phyloP scores from a whole-genome alignment of 2,329 filamentous ascomycete species.

The Clarireedia paspali region DNA sequence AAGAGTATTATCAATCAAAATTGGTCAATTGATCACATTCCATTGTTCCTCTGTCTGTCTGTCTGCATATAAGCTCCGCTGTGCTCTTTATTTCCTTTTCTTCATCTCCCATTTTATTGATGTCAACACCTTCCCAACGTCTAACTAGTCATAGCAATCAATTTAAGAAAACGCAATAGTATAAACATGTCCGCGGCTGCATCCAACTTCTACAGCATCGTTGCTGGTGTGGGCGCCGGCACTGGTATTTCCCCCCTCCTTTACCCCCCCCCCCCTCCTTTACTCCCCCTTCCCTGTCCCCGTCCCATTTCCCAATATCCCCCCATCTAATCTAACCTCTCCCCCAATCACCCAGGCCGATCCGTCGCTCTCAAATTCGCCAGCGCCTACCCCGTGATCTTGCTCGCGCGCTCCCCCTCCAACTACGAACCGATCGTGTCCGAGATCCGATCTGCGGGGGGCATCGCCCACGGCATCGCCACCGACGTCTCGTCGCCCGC shows the following conservation, averaged over 20 bases:
- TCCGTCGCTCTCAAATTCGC: conserved; percentile 51
- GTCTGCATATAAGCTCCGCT: background rate
- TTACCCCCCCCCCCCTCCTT: background rate
- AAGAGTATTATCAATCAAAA: conserved; percentile 14
- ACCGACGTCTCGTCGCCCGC: conserved; percentile 52
- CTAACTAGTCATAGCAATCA: background rate
- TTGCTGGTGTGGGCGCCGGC: conserved; percentile 67
- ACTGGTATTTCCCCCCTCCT: conserved; percentile 36
- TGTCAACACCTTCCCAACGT: background rate
- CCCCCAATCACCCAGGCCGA: conserved; percentile 30
- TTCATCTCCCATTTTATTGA: background rate
- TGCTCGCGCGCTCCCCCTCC: conserved; percentile 61
- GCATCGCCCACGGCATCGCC: conserved; percentile 62
- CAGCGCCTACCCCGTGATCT: conserved; percentile 61
- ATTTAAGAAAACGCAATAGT: background rate
- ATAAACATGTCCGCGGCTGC: conserved; percentile 15
- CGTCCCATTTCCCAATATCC: background rate
- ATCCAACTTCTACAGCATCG: conserved; percentile 53
- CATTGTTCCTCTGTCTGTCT: background rate
- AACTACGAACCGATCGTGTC: conserved; percentile 59
- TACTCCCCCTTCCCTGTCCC: background rate
- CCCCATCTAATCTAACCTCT: background rate
- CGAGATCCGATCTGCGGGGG: conserved; percentile 61
- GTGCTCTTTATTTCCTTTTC: background rate
- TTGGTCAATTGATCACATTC: background rate